Base-by-base conservation (phyloP, 1,284 basidiomycete genomes). In the Entoloma clypeatum region DNA sequence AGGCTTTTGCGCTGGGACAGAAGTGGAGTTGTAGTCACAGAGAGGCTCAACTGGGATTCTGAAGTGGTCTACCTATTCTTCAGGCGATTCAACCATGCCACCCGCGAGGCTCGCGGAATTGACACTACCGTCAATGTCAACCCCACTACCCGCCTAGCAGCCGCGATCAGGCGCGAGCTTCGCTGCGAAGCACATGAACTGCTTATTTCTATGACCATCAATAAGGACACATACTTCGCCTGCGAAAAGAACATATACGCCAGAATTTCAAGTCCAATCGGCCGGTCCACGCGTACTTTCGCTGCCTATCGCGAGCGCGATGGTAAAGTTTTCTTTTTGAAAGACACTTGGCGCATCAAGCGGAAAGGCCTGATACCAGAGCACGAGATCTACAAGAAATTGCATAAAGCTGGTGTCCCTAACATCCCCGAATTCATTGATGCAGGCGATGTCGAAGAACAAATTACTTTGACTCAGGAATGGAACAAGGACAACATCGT, bases 281-380 rank as follows among this genome's bases (percentile, higher is more conserved):
- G n/a, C n/a, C n/a, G n/a, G n/a, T n/a, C n/a, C n/a, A n/a, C n/a
- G n/a, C n/a, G n/a, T n/a, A n/a, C n/a, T n/a, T n/a, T n/a, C n/a
- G n/a, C n/a, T n/a, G n/a, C n/a, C n/a, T n/a, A n/a, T n/a, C n/a
- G n/a, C n/a, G n/a, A n/a, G n/a, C n/a, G n/a, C n/a, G n/a, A n/a
- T 3, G 11, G 9, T 24, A 31, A 34, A 23, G 7, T 43, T 5
- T 41, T 51, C 11, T 36, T 43, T 10, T 24, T 44, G 2, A 49
- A 51, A 35, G 38, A 44, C 18, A 44, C 36, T 3, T 51, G 49
- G 47, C 41, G 41, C 18, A 9, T 41, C 7, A 11, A 35, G 14
- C 18, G 26, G 3, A 7, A 16, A 13, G 30, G 13, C n/a, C 18
- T 38, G 7, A 33, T 26, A 9, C 41, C 41, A 1, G 41, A 49